Evolutionary conservation across 768 basidiomycete genomes (phyloP), one percentile per base, ranked within the genome.

Genomic region (Asterophora lycoperdoides): DNA sequence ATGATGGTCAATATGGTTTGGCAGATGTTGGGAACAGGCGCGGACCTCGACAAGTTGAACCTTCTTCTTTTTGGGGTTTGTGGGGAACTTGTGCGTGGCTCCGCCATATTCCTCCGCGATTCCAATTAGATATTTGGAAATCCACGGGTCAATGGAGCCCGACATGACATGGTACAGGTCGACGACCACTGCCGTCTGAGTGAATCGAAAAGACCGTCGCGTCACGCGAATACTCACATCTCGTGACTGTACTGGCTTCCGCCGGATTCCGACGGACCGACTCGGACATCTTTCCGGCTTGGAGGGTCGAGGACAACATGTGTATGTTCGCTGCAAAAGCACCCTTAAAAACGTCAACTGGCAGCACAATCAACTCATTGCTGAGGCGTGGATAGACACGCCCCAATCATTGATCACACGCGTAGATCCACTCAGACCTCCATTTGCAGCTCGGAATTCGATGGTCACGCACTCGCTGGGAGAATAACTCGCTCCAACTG

Each of bases 11-110:
- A 39, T n/a, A n/a, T 46, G 34, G 47, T 46, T 46, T 19, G 29
- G 32, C 8, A 36, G 23, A 6, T 2, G 11, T n/a, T 8, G 28
- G 26, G 17, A 9, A 11, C 19, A 14, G 23, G 37, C 18, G 33
- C 66, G 39, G 41, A 79, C 86, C 65, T 84, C 76, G 38, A 72
- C 67, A 18, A 87, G 66, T 51, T 87, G 86, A 0, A 78, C 80
- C 53, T 72, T 83, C 56, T 70, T 79, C 39, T 66, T 71, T 51
- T 70, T 75, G 10, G 46, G 14, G 26, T 60, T 58, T 0, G 47
- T 38, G 1, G 75, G 73, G 11, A 71, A 62, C 0, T 54, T 60
- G 8, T 61, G 52, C 11, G 80, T 44, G 32, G 77, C 66, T 6
- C 67, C 74, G 6, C 84, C 84, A 50, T 78, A 64, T 1, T 66